Base-by-base conservation (phyloP, 257 asterid species). In the Datura wrightii region DNA sequence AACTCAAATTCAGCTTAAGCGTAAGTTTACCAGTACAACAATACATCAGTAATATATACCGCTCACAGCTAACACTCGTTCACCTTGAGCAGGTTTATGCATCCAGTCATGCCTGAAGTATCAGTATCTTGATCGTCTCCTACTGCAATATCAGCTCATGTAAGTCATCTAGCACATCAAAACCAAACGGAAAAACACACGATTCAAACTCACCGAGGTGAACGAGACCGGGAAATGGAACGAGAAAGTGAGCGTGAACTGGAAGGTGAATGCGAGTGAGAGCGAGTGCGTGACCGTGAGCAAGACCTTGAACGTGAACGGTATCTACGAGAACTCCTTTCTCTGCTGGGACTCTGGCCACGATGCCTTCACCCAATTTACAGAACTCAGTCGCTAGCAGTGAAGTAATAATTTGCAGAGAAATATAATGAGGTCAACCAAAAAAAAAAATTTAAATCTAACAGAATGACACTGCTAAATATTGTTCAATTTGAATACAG, bases 321-420 rank as follows among this genome's bases (percentile, higher is more conserved):
- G 83, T 84, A 70, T 87, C 89, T 89, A 36, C 89, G 89, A n/a
- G 92, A 87, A 86, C 91, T 89, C 90, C 93, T 82, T 72, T 89
- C 91, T 85, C 92, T 90, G 91, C 95, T 94, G 60, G 88, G 92
- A 84, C 98, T 95, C 62, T 94, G 91, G 85, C 99, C 93, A 60
- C 88, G 88, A 92, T 90, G 67, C 69, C 98, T 90, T 87, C 97
- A 72, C 36, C 58, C 58, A 76, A 50, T 48, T 7, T 13, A 78
- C 5, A 78, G 16, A 78, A 39, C 39, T 69, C 31, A 69, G 6
- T 37, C 11, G 10, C 15, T 36, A 65, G 18, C n/a, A 34, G 72
- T 65, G 72, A 36, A 4, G 36, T 13, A 36, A 65, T 65, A 65
- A 65, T 36, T 65, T 65, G 24, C 11, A 6, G 13, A 24, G 19